Base-by-base conservation (phyloP, 2,329 filamentous ascomycete species). In the Cytospora piceae region DNA sequence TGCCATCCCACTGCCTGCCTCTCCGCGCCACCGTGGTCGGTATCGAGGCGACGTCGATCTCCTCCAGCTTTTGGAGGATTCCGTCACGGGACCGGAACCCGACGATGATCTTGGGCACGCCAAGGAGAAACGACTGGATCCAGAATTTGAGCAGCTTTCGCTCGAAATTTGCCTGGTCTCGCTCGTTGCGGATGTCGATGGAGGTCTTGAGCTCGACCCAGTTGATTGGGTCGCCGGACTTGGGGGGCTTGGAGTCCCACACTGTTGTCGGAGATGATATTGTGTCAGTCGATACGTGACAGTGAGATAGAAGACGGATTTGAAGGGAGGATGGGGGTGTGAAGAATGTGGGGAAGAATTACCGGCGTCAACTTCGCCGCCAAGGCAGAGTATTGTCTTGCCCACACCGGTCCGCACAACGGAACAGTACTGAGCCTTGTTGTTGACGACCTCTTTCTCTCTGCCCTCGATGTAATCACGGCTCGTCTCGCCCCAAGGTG, bases 201-300 rank as follows among this genome's bases (percentile, higher is more conserved):
- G 88, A 87, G 0, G 95, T 99, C 76, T 99, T 99, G 65, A 99
- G 85, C 77, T 99, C 95, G 37, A 98, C 90, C 91, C 94, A 99
- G 72, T 94, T 92, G 69, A 93, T 90, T 0, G 90, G 87, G n/a
- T 83, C 82, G 58, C 85, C 86, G 61, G 83, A 83, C 66, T 83
- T 81, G 4, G 78, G 76, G 0, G 93, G 92, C 74, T 95, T 96
- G 64, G 84, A 85, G 74, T 96, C 93, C 90, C 93, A 94, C 55
- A 97, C 92, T 90, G 69, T 8, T 27, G 39, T 7, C 8, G 31
- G 24, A 57, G 68, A 55, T 66, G 70, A 51, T 32, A 24, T 42
- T 7, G 11, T 11, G 58, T 49, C 56, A 57, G 27, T 37, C 51
- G 14, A 49, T 54, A 29, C 27, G 24, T 34, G 20, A 14, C 0